Evolutionary conservation across 2,329 filamentous ascomycete species (phyloP), one percentile per base, ranked within the genome.

Genomic region (Hirsutella thompsonii): DNA sequence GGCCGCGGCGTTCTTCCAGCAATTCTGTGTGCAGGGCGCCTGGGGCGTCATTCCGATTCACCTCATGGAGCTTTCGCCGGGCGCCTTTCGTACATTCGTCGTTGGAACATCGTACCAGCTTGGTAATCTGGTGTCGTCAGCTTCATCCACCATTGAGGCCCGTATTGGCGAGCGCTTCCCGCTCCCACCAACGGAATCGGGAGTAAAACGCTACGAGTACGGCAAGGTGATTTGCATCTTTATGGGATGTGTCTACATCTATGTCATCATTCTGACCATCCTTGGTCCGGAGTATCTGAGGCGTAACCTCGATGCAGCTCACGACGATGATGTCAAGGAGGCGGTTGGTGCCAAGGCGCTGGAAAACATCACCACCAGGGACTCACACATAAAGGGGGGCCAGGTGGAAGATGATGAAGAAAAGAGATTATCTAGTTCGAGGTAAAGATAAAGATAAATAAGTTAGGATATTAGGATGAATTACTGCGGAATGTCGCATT

Each of bases 141-240:
- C 79, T 0, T 81, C 76, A 36, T 81, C 77, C 0, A 88, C 83
- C 9, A 89, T 89, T 50, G 81, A 90, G 57, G 72, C 81, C 1
- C 81, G 75, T 1, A 78, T 88, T 30, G 83, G 83, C 29, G 81
- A 88, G 59, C 64, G 68, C 1, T 92, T 86, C 57, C 84, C 84
- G 0, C 68, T 93, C 3, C 68, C 78, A 0, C 64, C 74, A 0
- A 72, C 70, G 1, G 57, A 68, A 16, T 55, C 60, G 1, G 69
- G 64, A 0, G 57, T 62, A 26, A 58, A 61, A 37, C 67, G 81
- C 3, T 86, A 81, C 57, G 65, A 85, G 44, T 93, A 93, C 50
- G 86, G 85, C 32, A 80, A 80, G 50, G 86, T 93, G 9, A 90
- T 94, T 47, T 86, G 81, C 55, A 92, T 93, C 54, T 94, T 94